Conservation (phyloP, 495 filamentous ascomycete species). For the Ramalina peruviana region DNA sequence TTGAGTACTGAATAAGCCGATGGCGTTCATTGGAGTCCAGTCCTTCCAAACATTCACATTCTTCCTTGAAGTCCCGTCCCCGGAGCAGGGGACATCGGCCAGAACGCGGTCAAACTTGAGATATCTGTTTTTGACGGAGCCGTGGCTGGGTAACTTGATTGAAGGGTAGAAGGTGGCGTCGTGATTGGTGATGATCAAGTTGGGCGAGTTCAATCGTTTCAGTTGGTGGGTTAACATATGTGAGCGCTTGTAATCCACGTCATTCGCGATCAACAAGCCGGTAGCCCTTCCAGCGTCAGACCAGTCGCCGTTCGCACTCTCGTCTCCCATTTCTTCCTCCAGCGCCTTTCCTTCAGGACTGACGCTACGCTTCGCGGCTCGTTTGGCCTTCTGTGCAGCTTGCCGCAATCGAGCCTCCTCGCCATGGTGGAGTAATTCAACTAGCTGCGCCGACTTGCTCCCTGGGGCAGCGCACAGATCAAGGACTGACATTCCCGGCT, state of each 20-base stretch:
- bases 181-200: slow-evolving; percentile 94
- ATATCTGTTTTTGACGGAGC: slow-evolving; percentile 46
- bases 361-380: slow-evolving; percentile 30
- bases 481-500: slow-evolving; percentile 79
- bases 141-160: slow-evolving; percentile 51
- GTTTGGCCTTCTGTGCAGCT: slow-evolving; percentile 37
- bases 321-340: slow-evolving; percentile 28
- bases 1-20: slow-evolving; percentile 76
- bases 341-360: slow-evolving; percentile 31
- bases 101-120: slow-evolving; percentile 94
- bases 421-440: slow-evolving; percentile 84
- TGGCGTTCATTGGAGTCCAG: slow-evolving; percentile 69
- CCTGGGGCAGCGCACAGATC: slow-evolving; percentile 95
- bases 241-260: slow-evolving; percentile 83
- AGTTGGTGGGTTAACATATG: slow-evolving; percentile 97
- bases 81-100: slow-evolving; percentile 93
- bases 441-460: slow-evolving; percentile 87
- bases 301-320: slow-evolving; percentile 39
- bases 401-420: slow-evolving; percentile 71
- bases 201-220: slow-evolving; percentile 90
- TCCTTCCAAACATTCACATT: slow-evolving; percentile 88
- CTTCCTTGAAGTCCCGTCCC: slow-evolving; percentile 85
- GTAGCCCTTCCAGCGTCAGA: slow-evolving; percentile 74
- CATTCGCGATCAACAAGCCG: slow-evolving; percentile 86
- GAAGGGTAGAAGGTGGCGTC: slow-evolving; percentile 93